phyloP scores from a whole-genome alignment of 345 rosid species.

The Eutrema japonicum region DNA sequence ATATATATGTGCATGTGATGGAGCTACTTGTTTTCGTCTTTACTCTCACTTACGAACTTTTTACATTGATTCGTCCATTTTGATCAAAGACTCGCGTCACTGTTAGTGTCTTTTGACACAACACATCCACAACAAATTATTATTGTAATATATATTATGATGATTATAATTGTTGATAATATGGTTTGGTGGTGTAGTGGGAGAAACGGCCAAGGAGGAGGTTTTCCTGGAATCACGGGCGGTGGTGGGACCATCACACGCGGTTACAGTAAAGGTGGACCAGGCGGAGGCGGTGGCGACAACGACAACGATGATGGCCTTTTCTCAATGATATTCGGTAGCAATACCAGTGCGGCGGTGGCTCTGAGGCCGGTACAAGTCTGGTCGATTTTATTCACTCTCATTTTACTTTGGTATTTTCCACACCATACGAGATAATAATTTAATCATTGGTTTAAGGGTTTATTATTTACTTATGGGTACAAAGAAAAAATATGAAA shows the following conservation, averaged over 20 bases:
- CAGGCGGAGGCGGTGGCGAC: conserved; percentile 45
- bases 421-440: conserved; percentile 50
- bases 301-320: conserved; percentile 45
- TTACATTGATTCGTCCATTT: conserved; percentile 37
- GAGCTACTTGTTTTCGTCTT: conserved; percentile 35
- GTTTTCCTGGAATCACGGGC: conserved; percentile 35
- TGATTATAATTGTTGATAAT: conserved; percentile 26
- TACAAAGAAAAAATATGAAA: not conserved
- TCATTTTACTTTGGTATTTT: conserved; percentile 39
- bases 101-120: conserved; percentile 27
- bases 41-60: conserved; percentile 32
- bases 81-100: conserved; percentile 30
- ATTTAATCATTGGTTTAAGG: conserved; percentile 40
- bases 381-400: conserved; percentile 24
- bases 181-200: conserved; percentile 46
- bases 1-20: conserved; percentile 35
- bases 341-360: conserved; percentile 46
- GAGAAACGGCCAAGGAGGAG: conserved; percentile 48
- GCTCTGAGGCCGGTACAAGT: conserved; percentile 39
- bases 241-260: conserved; percentile 53
- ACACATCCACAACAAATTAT: conserved; percentile 3
- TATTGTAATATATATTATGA: not conserved
- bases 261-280: conserved; percentile 53
- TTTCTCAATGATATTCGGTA: conserved; percentile 78
- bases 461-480: conserved; percentile 12